A percentile compares a stretch with the other conserved stretches of the same genome.
phyloP scores from a whole-genome alignment of 2,329 filamentous ascomycete genomes.

The Aspergillus neoniger region DNA sequence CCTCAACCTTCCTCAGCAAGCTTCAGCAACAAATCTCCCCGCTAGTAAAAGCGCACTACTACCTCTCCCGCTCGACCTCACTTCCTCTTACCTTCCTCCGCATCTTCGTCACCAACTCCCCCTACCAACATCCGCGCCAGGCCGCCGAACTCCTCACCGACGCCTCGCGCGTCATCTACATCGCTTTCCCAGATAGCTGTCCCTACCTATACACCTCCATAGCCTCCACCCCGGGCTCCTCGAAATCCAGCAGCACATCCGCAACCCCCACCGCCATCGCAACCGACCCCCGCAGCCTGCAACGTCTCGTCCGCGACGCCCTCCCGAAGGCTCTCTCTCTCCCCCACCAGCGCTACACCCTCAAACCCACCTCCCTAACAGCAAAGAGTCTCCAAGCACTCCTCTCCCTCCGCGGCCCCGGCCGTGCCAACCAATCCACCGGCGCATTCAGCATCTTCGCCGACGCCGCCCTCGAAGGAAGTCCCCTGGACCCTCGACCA shows the following conservation, averaged over 20 bases:
- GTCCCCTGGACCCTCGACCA: slow-evolving; percentile 52
- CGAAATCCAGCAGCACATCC: slow-evolving; percentile 31
- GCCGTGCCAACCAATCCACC: slow-evolving; percentile 69
- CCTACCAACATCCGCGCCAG: slow-evolving; percentile 64
- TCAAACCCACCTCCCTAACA: slow-evolving; percentile 67
- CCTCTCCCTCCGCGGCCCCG: slow-evolving; percentile 67
- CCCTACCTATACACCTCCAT: slow-evolving; percentile 71
- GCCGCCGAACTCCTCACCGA: slow-evolving; percentile 52
- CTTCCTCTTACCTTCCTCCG: slow-evolving; percentile 70
- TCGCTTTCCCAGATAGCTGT: slow-evolving; percentile 79
- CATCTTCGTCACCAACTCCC: slow-evolving; percentile 77
- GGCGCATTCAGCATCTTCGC: slow-evolving; percentile 82
- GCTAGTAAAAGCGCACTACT: slow-evolving; percentile 80
- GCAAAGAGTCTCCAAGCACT: slow-evolving; percentile 72
- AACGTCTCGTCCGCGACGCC: slow-evolving; percentile 72
- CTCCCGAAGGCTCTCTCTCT: slow-evolving; percentile 80
- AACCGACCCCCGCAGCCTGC: slow-evolving; percentile 63
- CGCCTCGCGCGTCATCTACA: slow-evolving; percentile 70
- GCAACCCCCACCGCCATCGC: slow-evolving; percentile 22
- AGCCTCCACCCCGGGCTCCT: slow-evolving; percentile 40
- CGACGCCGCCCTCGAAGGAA: slow-evolving; percentile 58
- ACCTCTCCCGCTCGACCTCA: slow-evolving; percentile 69
- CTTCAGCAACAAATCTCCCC: slow-evolving; percentile 74
- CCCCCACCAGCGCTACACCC: slow-evolving; percentile 69
- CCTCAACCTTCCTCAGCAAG: slow-evolving; percentile 74